Evolutionary conservation across 2,329 filamentous ascomycete species (phyloP), one percentile per base, ranked within the genome.

Genomic region (Alternaria longipes): DNA sequence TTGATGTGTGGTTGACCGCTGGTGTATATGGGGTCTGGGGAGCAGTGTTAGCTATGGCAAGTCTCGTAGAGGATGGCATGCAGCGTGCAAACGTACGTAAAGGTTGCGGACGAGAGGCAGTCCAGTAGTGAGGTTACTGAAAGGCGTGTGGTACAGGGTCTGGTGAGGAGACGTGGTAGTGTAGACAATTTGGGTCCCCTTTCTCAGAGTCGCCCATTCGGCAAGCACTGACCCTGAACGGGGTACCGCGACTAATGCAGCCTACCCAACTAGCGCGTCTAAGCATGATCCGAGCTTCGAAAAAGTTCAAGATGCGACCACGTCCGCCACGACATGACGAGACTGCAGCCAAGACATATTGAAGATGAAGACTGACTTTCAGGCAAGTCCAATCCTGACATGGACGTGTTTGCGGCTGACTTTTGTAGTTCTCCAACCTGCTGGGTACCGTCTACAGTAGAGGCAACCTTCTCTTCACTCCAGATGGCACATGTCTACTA

Each of bases 281-380:
- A 12, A 12, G 26, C 51, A 54, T 53, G 54, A 47, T 59, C 60
- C 56, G 63, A 63, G 60, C 67, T 61, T 67, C 66, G 60, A 67
- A 74, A 79, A 78, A 75, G 71, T 78, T 74, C 64, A 66, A 67
- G 69, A 73, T 72, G 68, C 61, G 57, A 56, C 45, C 59, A 56
- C 56, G 57, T 69, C 67, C 69, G 67, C 70, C 59, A 69, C 66
- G 49, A 67, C 58, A 66, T 65, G 34, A 62, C 60, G 60, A 63
- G 51, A 50, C n/a, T 41, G 30, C 28, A 49, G 52, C 51, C 47
- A 45, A 36, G 28, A 28, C 36, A 47, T 57, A 47, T 51, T 8
- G 63, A 85, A 66, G 63, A 99, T 99, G 95, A 99, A 98, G 91
- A 98, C 94, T 70, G 94, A 98, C 82, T 99, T 98, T 81, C 96